Evolutionary conservation across 106 monocot genomes (phyloP).

Genomic region (Dioscorea zingiberensis): DNA sequence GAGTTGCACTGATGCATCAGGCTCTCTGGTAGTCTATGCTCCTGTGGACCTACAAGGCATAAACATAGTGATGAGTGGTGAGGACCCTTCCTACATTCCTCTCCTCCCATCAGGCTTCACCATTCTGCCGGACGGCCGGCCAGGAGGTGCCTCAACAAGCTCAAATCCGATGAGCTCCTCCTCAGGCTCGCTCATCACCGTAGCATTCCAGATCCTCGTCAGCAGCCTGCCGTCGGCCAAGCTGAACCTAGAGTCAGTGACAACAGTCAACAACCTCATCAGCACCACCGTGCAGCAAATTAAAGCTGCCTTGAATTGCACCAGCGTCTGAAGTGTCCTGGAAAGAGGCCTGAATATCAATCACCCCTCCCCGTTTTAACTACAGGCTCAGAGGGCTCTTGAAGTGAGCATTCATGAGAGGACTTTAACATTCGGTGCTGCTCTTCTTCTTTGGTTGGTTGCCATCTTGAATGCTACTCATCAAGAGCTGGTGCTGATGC

Average conservation of each 20-base stretch:
- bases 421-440: too few relatives aligned
- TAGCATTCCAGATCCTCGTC: slow-evolving; percentile 83
- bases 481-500: slow-evolving; percentile 19
- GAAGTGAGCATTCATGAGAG: slow-evolving; percentile 37
- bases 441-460: slow-evolving; percentile 30
- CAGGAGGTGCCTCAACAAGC: slow-evolving; percentile 45
- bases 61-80: slow-evolving; percentile 77
- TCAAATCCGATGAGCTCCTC: slow-evolving; percentile 19
- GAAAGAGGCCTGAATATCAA: background rate
- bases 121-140: slow-evolving; percentile 60
- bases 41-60: slow-evolving; percentile 61
- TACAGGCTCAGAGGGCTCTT: slow-evolving; percentile 11
- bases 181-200: slow-evolving; percentile 54
- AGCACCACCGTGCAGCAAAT: slow-evolving; percentile 84
- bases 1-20: slow-evolving; percentile 78
- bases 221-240: slow-evolving; percentile 73
- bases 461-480: slow-evolving; percentile 35
- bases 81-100: slow-evolving; percentile 60
- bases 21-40: slow-evolving; percentile 71
- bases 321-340: slow-evolving; percentile 12
- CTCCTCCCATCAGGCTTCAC: slow-evolving; percentile 85
- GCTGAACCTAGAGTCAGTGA: slow-evolving; percentile 68
- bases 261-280: slow-evolving; percentile 69
- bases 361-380: too few relatives aligned
- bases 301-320: slow-evolving; percentile 78